phyloP scores from a whole-genome alignment of 2,329 filamentous ascomycete genomes.

The Ampelomyces quisqualis region DNA sequence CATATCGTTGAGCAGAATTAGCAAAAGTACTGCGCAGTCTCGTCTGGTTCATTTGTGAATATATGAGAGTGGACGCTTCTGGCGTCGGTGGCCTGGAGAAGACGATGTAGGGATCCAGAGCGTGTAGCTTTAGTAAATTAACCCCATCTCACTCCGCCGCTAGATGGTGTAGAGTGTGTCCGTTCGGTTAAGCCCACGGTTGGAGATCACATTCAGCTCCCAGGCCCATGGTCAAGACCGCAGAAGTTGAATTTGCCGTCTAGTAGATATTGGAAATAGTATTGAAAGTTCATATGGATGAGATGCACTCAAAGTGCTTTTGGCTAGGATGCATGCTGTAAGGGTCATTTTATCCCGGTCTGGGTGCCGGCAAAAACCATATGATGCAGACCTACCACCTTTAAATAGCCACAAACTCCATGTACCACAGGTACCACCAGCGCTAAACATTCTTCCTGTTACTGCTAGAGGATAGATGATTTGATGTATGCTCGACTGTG shows the following conservation, averaged over 20 bases:
- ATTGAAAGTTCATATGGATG: slow-evolving; percentile 19
- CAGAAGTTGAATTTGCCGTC: slow-evolving; percentile 21
- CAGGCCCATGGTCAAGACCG: slow-evolving; percentile 18
- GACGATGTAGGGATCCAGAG: slow-evolving; percentile 22
- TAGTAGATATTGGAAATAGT: slow-evolving; percentile 16
- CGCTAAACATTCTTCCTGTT: background rate
- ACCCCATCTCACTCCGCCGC: slow-evolving; percentile 20
- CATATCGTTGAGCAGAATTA: slow-evolving; percentile 5
- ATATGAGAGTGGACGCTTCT: slow-evolving; percentile 27
- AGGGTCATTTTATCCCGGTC: slow-evolving; percentile 23
- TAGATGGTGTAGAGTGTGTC: slow-evolving; percentile 16
- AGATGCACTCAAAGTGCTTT: slow-evolving; percentile 32
- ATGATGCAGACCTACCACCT: slow-evolving; percentile 20
- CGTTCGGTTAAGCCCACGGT: slow-evolving; percentile 1
- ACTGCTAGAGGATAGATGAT: background rate
- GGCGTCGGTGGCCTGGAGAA: slow-evolving; percentile 13
- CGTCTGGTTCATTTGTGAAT: slow-evolving; percentile 35
- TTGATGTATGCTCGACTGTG: background rate
- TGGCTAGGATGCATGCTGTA: slow-evolving; percentile 21
- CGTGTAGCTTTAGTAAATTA: slow-evolving; percentile 14
- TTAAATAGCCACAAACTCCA: slow-evolving; percentile 25
- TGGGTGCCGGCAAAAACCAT: slow-evolving; percentile 22
- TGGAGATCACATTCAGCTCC: slow-evolving; percentile 14
- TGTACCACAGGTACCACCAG: slow-evolving; percentile 15
- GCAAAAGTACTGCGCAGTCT: slow-evolving; percentile 17